phyloP scores from a whole-genome alignment of 257 asterid species.

The Striga asiatica region DNA sequence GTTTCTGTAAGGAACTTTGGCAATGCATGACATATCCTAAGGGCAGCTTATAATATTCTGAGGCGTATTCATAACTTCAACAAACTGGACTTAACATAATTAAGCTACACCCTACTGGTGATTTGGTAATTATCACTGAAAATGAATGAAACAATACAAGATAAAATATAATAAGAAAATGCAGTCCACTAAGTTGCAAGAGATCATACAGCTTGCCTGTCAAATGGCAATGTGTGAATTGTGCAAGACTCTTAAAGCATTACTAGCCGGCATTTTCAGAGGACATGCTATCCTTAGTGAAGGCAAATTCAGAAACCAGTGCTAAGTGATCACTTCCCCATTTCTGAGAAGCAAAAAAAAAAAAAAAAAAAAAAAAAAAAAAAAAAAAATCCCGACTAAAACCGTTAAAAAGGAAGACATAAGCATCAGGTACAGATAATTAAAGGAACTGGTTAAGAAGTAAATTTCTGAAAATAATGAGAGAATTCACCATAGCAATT shows the following conservation, averaged over 20 bases:
- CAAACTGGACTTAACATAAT: no score
- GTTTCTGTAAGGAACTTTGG: no score
- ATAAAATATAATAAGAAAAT: background rate
- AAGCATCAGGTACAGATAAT: no score
- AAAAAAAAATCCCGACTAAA: no score
- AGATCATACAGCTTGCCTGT: background rate
- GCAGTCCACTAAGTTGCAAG: background rate
- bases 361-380: no score
- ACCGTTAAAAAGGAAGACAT: no score
- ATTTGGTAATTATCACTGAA: background rate
- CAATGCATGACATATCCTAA: no score
- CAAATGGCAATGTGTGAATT: background rate
- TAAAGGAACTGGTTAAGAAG: no score
- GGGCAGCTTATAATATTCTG: no score
- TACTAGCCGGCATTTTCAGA: constrained; percentile 19
- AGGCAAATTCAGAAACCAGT: constrained; percentile 76
- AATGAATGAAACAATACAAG: background rate
- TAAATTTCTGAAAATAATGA: constrained; percentile 47
- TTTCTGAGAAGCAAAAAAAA: no score
- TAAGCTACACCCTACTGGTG: no score
- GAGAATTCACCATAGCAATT: background rate
- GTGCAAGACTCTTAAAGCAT: background rate
- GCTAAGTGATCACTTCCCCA: constrained; percentile 99
- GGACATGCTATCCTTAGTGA: constrained; percentile 30
- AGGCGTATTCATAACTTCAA: no score